Evolutionary conservation across 306 rosid species (phyloP).

Genomic region (Prunus fruticosa): DNA sequence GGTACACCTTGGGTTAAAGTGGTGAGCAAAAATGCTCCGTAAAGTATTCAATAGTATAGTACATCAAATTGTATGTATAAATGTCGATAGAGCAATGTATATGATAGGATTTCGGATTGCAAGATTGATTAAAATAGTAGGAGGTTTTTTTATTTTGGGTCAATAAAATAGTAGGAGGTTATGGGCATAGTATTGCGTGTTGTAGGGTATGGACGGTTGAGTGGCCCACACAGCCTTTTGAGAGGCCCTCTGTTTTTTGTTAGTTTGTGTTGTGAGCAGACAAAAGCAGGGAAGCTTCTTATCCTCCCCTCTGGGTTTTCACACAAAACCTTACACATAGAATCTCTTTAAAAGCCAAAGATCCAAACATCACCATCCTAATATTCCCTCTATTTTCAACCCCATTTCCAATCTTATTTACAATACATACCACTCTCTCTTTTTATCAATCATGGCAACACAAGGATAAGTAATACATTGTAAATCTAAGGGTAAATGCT

Average conservation of each 20-base stretch:
- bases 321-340: slow-evolving; percentile 58
- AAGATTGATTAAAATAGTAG: slow-evolving; percentile 17
- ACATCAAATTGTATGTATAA: neutral
- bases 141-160: neutral
- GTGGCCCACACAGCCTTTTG: slow-evolving; percentile 55
- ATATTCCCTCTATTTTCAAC: neutral
- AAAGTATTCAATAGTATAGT: neutral
- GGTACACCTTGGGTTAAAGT: too few relatives aligned
- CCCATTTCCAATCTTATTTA: neutral
- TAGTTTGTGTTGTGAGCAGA: slow-evolving; percentile 86
- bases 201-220: slow-evolving; percentile 51
- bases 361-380: neutral
- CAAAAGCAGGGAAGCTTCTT: slow-evolving; percentile 99
- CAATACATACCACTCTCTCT: slow-evolving; percentile 3
- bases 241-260: slow-evolving; percentile 57
- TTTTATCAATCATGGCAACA: slow-evolving; percentile 1
- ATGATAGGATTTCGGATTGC: neutral
- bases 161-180: neutral
- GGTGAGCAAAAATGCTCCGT: too few relatives aligned
- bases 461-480: neutral
- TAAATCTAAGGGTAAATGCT: slow-evolving; percentile 25
- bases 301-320: slow-evolving; percentile 67
- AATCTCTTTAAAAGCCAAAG: slow-evolving; percentile 66
- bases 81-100: neutral
- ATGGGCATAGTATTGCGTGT: slow-evolving; percentile 68